Base-by-base conservation (phyloP, 805 yeast genomes). In the Candida tibetensis region DNA sequence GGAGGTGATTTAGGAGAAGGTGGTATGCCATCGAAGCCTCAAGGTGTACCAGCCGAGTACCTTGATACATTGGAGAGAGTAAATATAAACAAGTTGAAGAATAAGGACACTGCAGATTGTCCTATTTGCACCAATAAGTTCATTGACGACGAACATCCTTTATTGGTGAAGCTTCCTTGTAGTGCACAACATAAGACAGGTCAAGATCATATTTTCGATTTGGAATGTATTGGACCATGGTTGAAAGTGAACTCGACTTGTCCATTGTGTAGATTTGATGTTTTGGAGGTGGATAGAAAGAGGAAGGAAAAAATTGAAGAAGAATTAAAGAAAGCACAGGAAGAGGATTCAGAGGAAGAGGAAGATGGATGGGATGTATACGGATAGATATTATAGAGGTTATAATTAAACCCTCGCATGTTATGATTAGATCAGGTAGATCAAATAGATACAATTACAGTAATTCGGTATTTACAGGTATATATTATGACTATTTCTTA, bases 191-290 rank as follows among this genome's bases (percentile, higher is more conserved):
- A 41, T 12, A 42, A 32, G 3, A 47, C 51, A 12, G 55, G 52
- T 17, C 62, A 54, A 32, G 72, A 68, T 26, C 98, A 90, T 58
- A 72, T 72, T 29, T 90, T 85, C 60, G 98, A 90, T 56, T 67
- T 89, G 46, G 97, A 91, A 48, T 90, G 97, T 57, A 80, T 91
- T 27, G 82, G 84, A 0, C 93, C 95, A 0, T 90, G 98, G 98
- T 68, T 91, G 36, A 76, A 78, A 45, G 66, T 79, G 36, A 79
- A 83, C 49, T 66, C 75, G 1, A 82, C 87, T 0, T 90, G 98
- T 54, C 98, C 98, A 0, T 60, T 91, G 51, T 91, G 97, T 55
- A 71, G 98, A 46, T 78, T 74, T 43, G 82, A 88, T 52, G 77
- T 90, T 17, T 57, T 76, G 15, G 75, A 70, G 23, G 57, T 56